These are phyloP conservation scores for Pycnococcus provasolii DNA, from an alignment of 139 green algal species.

Conservation along the genomic window DNA sequence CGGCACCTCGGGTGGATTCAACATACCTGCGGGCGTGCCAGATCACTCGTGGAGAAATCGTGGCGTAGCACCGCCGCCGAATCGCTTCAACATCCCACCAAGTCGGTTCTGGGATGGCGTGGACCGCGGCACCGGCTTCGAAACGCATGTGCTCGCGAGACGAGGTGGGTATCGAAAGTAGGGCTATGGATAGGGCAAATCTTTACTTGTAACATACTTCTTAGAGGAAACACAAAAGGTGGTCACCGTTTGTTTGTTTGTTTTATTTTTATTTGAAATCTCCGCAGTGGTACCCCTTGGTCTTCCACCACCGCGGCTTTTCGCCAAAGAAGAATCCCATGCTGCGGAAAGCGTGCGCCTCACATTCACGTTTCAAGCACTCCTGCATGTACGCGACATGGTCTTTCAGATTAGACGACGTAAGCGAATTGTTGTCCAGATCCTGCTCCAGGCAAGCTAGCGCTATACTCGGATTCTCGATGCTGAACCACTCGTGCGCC, in stretches of 20 bases:
- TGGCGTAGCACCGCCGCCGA: slow-evolving; percentile 55
- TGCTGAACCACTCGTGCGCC: background rate
- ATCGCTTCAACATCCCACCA: slow-evolving; percentile 81
- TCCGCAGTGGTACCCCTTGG: too few species aligned
- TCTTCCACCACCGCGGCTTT: slow-evolving; percentile 11
- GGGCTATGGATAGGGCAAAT: too few species aligned
- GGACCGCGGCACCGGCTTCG: slow-evolving; percentile 85
- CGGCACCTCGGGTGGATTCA: slow-evolving; percentile 49
- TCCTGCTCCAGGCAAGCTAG: background rate
- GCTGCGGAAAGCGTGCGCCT: slow-evolving; percentile 21
- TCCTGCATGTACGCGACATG: slow-evolving; percentile 30
- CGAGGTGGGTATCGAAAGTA: too few species aligned
- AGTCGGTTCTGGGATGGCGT: slow-evolving; percentile 95
- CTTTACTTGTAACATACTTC: too few species aligned
- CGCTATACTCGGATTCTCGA: background rate
- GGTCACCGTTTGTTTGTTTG: too few species aligned
- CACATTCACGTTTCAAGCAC: slow-evolving; percentile 48
- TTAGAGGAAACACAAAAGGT: too few species aligned
- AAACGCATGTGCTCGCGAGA: slow-evolving; percentile 20
- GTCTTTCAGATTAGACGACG: background rate
- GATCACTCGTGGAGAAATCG: slow-evolving; percentile 81
- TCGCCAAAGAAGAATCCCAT: slow-evolving; percentile 13
- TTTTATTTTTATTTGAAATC: too few species aligned
- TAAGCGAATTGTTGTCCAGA: background rate
- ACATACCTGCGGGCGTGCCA: slow-evolving; percentile 76